Evolutionary conservation across 2,329 filamentous ascomycete genomes (phyloP).

Genomic region (Cladophialophora yegresii): DNA sequence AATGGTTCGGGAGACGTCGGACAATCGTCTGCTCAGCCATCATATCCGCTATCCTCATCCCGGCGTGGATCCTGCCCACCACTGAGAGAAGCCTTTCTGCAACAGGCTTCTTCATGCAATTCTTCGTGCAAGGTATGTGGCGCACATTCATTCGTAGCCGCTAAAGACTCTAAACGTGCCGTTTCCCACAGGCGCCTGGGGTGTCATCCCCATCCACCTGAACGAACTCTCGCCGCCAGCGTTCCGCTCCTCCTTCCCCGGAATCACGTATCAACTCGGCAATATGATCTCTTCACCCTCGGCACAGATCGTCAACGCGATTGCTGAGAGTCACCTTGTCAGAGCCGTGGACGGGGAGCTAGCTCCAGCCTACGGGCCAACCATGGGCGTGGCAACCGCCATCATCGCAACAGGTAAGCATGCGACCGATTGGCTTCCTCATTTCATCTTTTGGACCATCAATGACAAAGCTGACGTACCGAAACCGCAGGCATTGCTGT

Average conservation of each 20-base stretch:
- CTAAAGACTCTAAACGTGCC: slow-evolving; percentile 44
- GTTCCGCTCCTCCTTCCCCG: slow-evolving; percentile 73
- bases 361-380: slow-evolving; percentile 71
- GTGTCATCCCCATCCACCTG: slow-evolving; percentile 69
- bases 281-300: slow-evolving; percentile 71
- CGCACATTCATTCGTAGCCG: not conserved
- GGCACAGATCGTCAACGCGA: slow-evolving; percentile 75
- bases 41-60: slow-evolving; percentile 67
- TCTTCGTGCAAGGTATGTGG: slow-evolving; percentile 14
- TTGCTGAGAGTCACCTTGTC: slow-evolving; percentile 65
- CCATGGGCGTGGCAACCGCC: slow-evolving; percentile 74
- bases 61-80: slow-evolving; percentile 68
- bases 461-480: not conserved
- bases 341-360: slow-evolving; percentile 56
- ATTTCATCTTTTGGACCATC: not conserved
- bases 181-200: slow-evolving; percentile 61
- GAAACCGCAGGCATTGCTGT: slow-evolving; percentile 59
- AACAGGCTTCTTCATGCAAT: slow-evolving; percentile 55
- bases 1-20: slow-evolving; percentile 70
- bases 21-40: slow-evolving; percentile 61
- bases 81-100: slow-evolving; percentile 39
- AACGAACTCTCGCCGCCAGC: slow-evolving; percentile 74
- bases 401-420: slow-evolving; percentile 62
- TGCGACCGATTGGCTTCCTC: no score
- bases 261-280: slow-evolving; percentile 74